These are phyloP conservation scores for Globisporangium barbulae DNA, from an alignment of 352 stramenopile species.

Conservation along the genomic window DNA sequence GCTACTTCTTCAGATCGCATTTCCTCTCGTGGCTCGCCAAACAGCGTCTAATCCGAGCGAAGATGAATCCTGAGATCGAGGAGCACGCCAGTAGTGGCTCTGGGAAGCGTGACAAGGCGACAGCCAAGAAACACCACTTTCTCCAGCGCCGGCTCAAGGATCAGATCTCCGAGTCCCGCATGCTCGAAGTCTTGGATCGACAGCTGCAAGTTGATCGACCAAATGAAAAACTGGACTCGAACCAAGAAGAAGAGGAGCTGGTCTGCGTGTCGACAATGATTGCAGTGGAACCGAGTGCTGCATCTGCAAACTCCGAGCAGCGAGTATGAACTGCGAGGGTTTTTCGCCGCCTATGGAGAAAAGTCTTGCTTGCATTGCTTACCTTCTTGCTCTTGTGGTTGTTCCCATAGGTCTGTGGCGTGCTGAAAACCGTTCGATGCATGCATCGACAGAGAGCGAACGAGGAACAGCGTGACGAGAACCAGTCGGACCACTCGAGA, in stretches of 20 bases:
- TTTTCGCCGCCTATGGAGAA: too few relatives aligned
- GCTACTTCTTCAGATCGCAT: not conserved
- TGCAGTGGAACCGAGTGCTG: slow-evolving; percentile 21
- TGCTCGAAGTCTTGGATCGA: slow-evolving; percentile 62
- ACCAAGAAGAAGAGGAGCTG: slow-evolving; percentile 55
- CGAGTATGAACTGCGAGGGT: slow-evolving; percentile 17
- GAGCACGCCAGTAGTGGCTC: slow-evolving; percentile 2
- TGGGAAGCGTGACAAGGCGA: slow-evolving; percentile 1
- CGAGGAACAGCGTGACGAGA: slow-evolving; percentile 16
- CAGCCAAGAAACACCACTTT: slow-evolving; percentile 16
- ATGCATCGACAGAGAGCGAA: slow-evolving; percentile 32
- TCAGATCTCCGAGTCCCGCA: slow-evolving; percentile 65
- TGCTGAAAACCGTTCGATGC: slow-evolving; percentile 37
- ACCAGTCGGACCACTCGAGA: slow-evolving; percentile 17
- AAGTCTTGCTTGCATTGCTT: not conserved
- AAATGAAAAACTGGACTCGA: slow-evolving; percentile 20
- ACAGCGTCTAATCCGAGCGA: not conserved
- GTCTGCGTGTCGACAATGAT: slow-evolving; percentile 77
- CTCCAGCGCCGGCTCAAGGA: slow-evolving; percentile 56
- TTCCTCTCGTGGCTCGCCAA: not conserved
- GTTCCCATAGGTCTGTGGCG: slow-evolving; percentile 23
- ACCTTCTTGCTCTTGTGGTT: not conserved
- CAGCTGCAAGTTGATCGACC: slow-evolving; percentile 24
- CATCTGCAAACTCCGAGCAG: slow-evolving; percentile 23
- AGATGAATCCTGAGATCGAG: slow-evolving; percentile 17